Percentiles rank a stretch among this genome's conserved stretches.
These are phyloP conservation scores for Pochonia chlamydosporia DNA, from an alignment of 2,329 filamentous ascomycete genomes.

Conservation along the genomic window DNA sequence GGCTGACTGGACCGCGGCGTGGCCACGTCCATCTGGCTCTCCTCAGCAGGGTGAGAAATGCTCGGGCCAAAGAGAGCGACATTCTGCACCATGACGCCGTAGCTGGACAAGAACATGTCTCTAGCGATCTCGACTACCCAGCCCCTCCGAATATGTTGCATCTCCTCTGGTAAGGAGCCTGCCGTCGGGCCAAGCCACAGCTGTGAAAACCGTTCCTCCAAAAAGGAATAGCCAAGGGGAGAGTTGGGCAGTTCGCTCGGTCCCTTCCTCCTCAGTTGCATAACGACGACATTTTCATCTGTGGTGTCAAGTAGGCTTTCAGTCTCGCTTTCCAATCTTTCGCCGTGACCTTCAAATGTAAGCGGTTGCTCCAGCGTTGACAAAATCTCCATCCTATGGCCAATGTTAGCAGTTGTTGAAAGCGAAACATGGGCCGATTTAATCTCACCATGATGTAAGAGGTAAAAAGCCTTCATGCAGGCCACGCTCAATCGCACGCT, in stretches of 20 bases:
- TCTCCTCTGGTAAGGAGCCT: slow-evolving; percentile 16
- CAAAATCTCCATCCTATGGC: slow-evolving; percentile 21
- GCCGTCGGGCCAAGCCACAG: slow-evolving; percentile 26
- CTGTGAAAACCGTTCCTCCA: slow-evolving; percentile 22
- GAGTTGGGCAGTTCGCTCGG: slow-evolving; percentile 17
- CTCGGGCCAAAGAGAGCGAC: slow-evolving; percentile 20
- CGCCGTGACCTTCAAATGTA: slow-evolving; percentile 8
- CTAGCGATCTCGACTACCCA: slow-evolving; percentile 27
- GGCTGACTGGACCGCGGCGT: background rate
- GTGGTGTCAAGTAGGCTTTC: slow-evolving; percentile 20
- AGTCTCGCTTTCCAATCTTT: slow-evolving; percentile 22
- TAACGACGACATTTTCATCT: slow-evolving; percentile 22
- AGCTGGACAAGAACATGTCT: slow-evolving; percentile 28
- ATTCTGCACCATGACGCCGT: slow-evolving; percentile 29
- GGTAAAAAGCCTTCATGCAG: slow-evolving; percentile 19
- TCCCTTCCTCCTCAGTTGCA: slow-evolving; percentile 21
- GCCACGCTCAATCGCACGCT: slow-evolving; percentile 19
- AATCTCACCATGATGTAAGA: slow-evolving; percentile 27
- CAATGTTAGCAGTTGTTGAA: slow-evolving; percentile 5
- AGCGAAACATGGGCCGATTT: background rate
- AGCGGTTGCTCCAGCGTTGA: slow-evolving; percentile 1
- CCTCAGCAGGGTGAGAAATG: slow-evolving; percentile 7
- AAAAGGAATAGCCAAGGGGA: slow-evolving; percentile 19
- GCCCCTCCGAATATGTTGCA: slow-evolving; percentile 16
- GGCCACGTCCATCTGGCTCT: slow-evolving; percentile 9